Conservation (phyloP, 176 grass and related monocot species). For the Saccharum officinarum region DNA sequence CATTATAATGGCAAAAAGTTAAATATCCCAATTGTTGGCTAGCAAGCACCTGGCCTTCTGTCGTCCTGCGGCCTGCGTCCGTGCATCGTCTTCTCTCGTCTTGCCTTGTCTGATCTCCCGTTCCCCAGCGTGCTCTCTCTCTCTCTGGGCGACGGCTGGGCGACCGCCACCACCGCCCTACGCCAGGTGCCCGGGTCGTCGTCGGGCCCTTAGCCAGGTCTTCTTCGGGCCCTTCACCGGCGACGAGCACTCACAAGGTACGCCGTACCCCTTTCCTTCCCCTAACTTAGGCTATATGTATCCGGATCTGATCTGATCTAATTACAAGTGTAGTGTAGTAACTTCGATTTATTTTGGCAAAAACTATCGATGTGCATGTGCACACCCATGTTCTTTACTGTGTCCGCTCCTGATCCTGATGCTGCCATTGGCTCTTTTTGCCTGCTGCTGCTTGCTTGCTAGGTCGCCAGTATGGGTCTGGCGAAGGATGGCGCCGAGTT, state of each 20-base stretch:
- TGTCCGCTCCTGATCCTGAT: neutral
- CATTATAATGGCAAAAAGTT: no score
- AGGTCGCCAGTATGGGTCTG: constrained; percentile 55
- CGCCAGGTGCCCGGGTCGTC: neutral
- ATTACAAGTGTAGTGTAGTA: neutral
- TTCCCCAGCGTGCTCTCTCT: neutral
- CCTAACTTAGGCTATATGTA: neutral
- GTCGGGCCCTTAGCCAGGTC: neutral
- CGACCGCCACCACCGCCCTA: neutral
- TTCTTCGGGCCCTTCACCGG: neutral
- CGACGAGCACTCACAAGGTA: neutral
- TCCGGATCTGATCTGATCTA: neutral
- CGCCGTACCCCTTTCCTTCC: neutral
- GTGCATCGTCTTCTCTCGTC: no score
- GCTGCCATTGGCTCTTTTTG: neutral
- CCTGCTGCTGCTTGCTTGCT: neutral
- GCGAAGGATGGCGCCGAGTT: constrained; percentile 50
- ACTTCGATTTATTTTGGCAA: neutral
- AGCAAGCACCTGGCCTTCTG: no score
- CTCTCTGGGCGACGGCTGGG: neutral
- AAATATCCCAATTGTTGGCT: no score
- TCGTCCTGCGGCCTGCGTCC: no score
- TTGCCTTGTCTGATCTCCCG: no score
- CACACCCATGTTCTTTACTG: no score
- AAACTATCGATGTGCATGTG: neutral